Percentiles rank a stretch among this genome's conserved stretches.
phyloP scores from a whole-genome alignment of 225 moss, liverwort and hornwort genomes.

The Sphagnum tenellum region DNA sequence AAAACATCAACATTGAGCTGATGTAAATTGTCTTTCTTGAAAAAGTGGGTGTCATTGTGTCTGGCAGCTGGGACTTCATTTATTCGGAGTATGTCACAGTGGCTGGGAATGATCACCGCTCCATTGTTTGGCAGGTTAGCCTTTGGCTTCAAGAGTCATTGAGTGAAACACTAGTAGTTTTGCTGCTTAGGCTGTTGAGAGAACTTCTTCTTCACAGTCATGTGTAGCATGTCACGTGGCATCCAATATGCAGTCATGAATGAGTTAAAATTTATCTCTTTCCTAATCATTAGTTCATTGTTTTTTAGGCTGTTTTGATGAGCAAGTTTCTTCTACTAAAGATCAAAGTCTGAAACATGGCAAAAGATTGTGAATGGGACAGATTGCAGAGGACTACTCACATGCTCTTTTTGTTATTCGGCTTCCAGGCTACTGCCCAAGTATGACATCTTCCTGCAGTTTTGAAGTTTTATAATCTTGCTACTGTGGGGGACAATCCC shows the following conservation, averaged over 20 bases:
- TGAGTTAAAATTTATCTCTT: too few species aligned
- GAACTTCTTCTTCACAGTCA: too few species aligned
- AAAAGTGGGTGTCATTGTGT: not conserved
- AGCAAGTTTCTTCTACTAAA: too few species aligned
- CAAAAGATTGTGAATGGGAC: slow-evolving; percentile 6
- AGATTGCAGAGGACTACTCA: slow-evolving; percentile 97
- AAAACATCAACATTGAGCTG: too few species aligned
- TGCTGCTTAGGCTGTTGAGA: too few species aligned
- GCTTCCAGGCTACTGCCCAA: slow-evolving; percentile 85
- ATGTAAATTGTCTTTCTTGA: too few species aligned
- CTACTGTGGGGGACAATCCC: too few species aligned
- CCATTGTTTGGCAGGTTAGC: slow-evolving; percentile 77
- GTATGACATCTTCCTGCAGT: slow-evolving; percentile 19
- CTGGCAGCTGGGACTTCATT: slow-evolving; percentile 89
- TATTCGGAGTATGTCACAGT: slow-evolving; percentile 82
- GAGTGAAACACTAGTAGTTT: not conserved
- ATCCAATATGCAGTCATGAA: too few species aligned
- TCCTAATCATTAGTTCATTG: too few species aligned
- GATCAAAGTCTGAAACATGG: too few species aligned
- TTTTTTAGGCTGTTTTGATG: too few species aligned
- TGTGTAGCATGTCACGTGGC: too few species aligned
- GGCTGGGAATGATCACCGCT: slow-evolving; percentile 65
- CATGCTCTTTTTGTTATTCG: slow-evolving; percentile 75
- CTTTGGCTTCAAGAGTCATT: not conserved
- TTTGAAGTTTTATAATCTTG: not conserved